Conservation (phyloP, 495 filamentous ascomycete genomes). For the Tirmania nivea region DNA sequence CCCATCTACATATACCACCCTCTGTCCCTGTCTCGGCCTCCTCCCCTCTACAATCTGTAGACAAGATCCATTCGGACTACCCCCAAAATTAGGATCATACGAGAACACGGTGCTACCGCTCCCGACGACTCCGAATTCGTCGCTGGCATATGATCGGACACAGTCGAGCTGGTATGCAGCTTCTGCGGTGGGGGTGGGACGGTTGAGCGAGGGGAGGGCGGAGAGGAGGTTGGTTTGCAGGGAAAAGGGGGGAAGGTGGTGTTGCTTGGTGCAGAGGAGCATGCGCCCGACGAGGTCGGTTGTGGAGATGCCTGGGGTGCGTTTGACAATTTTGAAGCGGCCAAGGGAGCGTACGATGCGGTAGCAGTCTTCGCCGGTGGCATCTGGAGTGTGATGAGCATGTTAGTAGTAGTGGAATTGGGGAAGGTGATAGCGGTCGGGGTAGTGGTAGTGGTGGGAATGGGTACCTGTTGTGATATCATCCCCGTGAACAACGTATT, state of each 20-base stretch:
- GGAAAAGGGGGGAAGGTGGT: slow-evolving; percentile 49
- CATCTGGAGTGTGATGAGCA: slow-evolving; percentile 23
- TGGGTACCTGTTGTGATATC: slow-evolving; percentile 46
- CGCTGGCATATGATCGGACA: slow-evolving; percentile 66
- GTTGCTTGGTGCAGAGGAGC: slow-evolving; percentile 73
- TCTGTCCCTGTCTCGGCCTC: slow-evolving; percentile 47
- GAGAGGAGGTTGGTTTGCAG: slow-evolving; percentile 35
- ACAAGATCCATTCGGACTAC: slow-evolving; percentile 35
- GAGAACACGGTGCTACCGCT: slow-evolving; percentile 12
- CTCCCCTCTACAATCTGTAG: slow-evolving; percentile 42
- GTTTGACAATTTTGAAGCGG: slow-evolving; percentile 80
- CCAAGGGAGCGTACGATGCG: slow-evolving; percentile 81
- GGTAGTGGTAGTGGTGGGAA: not conserved
- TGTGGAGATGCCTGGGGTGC: slow-evolving; percentile 91
- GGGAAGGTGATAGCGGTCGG: not conserved
- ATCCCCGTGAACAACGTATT: slow-evolving; percentile 80
- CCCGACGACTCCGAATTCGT: slow-evolving; percentile 31
- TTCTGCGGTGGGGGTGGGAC: slow-evolving; percentile 23
- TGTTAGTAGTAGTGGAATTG: not conserved
- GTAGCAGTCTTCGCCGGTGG: slow-evolving; percentile 82
- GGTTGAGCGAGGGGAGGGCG: not conserved
- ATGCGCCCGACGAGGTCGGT: slow-evolving; percentile 94
- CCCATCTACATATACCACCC: slow-evolving; percentile 83
- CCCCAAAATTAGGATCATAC: slow-evolving; percentile 1
- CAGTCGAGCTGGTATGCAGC: slow-evolving; percentile 40